These are phyloP conservation scores for Lasiosphaeris hirsuta DNA, from an alignment of 495 filamentous ascomycete species.

Conservation along the genomic window DNA sequence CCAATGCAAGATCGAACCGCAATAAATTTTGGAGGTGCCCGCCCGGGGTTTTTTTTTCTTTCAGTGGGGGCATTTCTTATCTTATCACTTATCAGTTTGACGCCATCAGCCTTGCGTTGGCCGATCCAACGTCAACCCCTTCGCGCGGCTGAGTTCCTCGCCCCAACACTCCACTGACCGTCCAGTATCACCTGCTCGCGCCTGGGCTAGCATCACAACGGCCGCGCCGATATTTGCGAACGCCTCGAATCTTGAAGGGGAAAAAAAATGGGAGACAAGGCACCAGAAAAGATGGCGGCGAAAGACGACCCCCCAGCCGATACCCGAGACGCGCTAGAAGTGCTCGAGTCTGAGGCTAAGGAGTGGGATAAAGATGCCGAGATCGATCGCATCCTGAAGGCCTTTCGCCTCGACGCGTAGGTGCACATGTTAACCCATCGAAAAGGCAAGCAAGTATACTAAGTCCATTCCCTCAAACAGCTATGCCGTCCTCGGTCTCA, in stretches of 20 bases:
- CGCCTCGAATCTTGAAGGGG: too few species aligned
- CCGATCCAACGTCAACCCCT: background rate
- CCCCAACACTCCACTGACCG: background rate
- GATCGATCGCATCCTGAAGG: constrained; percentile 88
- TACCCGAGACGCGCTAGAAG: constrained; percentile 66
- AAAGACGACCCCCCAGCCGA: constrained; percentile 28
- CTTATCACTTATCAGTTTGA: constrained; percentile 22
- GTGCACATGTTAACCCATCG: constrained; percentile 23
- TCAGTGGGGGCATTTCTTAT: constrained; percentile 23
- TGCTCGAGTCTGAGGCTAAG: constrained; percentile 79
- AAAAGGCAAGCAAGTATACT: constrained; percentile 1
- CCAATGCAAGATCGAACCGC: background rate
- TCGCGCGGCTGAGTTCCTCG: too few species aligned
- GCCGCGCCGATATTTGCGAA: too few species aligned
- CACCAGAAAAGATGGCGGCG: constrained; percentile 16
- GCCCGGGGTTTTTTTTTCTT: constrained; percentile 15
- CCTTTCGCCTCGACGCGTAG: constrained; percentile 87
- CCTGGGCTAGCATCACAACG: too few species aligned
- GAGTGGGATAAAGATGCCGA: constrained; percentile 97
- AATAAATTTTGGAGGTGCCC: too few species aligned
- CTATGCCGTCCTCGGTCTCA: constrained; percentile 93
- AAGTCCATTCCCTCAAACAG: constrained; percentile 39
- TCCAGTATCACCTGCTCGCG: too few species aligned
- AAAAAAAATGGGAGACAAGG: too few species aligned
- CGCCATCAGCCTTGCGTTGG: background rate